Conservation (phyloP, 2,329 filamentous ascomycete species). For the Pseudogymnoascus sp. region DNA sequence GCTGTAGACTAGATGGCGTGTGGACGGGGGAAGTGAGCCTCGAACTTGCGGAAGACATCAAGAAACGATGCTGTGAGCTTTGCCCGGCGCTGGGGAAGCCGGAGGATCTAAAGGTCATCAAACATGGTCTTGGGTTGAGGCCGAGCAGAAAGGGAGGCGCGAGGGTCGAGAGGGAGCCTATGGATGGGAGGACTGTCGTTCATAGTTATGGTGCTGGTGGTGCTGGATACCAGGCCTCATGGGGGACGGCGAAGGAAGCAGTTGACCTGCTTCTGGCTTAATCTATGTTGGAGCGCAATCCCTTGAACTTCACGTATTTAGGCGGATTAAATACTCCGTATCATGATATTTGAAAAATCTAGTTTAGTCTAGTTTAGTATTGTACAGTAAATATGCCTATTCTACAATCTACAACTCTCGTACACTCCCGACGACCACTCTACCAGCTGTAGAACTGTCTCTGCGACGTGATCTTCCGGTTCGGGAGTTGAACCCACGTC, state of each 20-base stretch:
- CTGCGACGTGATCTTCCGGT: constrained; percentile 76
- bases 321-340: neutral
- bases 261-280: constrained; percentile 18
- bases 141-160: constrained; percentile 22
- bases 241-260: constrained; percentile 22
- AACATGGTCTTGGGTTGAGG: constrained; percentile 30
- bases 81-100: constrained; percentile 30
- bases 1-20: constrained; percentile 28
- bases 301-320: neutral
- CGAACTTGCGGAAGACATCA: constrained; percentile 30
- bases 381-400: constrained; percentile 7
- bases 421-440: constrained; percentile 9
- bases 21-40: constrained; percentile 28
- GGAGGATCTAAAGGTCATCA: constrained; percentile 30
- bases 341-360: neutral
- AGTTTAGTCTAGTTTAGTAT: constrained; percentile 4
- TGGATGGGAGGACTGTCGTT: constrained; percentile 22
- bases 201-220: constrained; percentile 41
- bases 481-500: constrained; percentile 81
- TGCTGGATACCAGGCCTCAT: constrained; percentile 37
- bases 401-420: neutral
- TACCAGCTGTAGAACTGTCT: constrained; percentile 91
- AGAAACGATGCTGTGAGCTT: constrained; percentile 29
- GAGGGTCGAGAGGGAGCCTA: constrained; percentile 28
- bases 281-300: neutral